These are phyloP conservation scores for Sporothrix mexicana DNA, from an alignment of 2,329 filamentous ascomycete species.

Conservation along the genomic window DNA sequence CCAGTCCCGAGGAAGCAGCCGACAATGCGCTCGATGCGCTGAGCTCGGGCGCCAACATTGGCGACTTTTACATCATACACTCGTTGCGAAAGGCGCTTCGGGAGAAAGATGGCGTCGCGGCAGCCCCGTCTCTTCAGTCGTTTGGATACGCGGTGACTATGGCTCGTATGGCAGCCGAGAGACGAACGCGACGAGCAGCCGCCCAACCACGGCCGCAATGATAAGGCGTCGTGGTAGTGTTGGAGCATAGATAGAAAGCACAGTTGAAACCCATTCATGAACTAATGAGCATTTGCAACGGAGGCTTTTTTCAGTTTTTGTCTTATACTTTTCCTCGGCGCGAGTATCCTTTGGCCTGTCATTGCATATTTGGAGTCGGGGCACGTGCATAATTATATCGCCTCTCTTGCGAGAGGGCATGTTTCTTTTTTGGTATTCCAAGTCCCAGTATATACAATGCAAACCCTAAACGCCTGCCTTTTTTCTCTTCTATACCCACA, in stretches of 20 bases:
- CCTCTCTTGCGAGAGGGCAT: neutral
- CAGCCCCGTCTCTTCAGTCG: slow-evolving; percentile 60
- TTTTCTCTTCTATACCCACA: slow-evolving; percentile 27
- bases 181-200: slow-evolving; percentile 44
- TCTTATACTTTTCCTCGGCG: neutral
- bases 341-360: slow-evolving; percentile 25
- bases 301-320: neutral
- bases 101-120: slow-evolving; percentile 52
- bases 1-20: slow-evolving; percentile 43
- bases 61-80: slow-evolving; percentile 59
- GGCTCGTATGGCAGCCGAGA: slow-evolving; percentile 45
- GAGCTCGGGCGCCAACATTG: slow-evolving; percentile 60
- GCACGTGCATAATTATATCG: neutral
- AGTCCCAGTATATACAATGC: slow-evolving; percentile 25
- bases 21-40: slow-evolving; percentile 56
- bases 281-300: slow-evolving; percentile 21
- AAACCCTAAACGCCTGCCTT: slow-evolving; percentile 28
- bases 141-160: slow-evolving; percentile 61
- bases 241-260: neutral
- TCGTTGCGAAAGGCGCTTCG: slow-evolving; percentile 47
- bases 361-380: slow-evolving; percentile 19
- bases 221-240: slow-evolving; percentile 43
- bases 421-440: slow-evolving; percentile 17
- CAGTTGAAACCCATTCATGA: neutral
- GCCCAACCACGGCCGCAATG: slow-evolving; percentile 59